Evolutionary conservation across 2,329 filamentous ascomycete genomes (phyloP), one percentile per base, ranked within the genome.

Genomic region (Aspergillus arachidicola): DNA sequence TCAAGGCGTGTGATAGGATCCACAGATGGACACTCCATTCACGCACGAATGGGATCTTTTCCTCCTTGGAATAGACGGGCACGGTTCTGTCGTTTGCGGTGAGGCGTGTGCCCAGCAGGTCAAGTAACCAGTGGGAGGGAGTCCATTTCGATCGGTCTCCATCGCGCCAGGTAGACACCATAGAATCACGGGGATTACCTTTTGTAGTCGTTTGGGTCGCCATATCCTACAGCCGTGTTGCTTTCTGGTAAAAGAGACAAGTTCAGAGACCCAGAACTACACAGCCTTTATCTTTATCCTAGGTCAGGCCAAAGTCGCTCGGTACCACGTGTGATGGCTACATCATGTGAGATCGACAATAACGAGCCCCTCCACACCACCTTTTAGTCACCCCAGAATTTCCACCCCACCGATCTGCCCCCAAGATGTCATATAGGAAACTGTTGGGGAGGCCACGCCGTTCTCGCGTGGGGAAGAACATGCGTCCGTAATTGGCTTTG

Each of bases 161-260:
- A n/a, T 41, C 38, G 19, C 38, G 38, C 38, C 38, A 41, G 38
- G 38, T 41, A 1, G 38, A 41, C 38, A 41, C 1, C 38, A 41
- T 41, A 3, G 38, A 41, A 41, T 41, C 38, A 2, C 38, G 38
- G 38, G 38, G 38, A 41, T 41, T 0, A 7, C 38, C 38, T 41
- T 19, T 41, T 7, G 38, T 19, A 10, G 3, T 41, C 19, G 16
- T 2, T 19, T 41, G 16, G 16, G 16, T 41, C 38, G 6, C 19
- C 38, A 41, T 41, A 9, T 14, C 16, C 7, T 5, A n/a, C 7
- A 6, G 2, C 0, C 0, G 16, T 41, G 7, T 3, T n/a, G 0
- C 3, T 7, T 6, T 10, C 19, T 0, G 6, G 16, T 23, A 5
- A 1, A 36, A n/a, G 38, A 41, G 38, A n/a, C 38, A 5, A 41